Evolutionary conservation across 1,284 basidiomycete genomes (phyloP), one percentile per base, ranked within the genome.

Genomic region (Marasmius oreades): DNA sequence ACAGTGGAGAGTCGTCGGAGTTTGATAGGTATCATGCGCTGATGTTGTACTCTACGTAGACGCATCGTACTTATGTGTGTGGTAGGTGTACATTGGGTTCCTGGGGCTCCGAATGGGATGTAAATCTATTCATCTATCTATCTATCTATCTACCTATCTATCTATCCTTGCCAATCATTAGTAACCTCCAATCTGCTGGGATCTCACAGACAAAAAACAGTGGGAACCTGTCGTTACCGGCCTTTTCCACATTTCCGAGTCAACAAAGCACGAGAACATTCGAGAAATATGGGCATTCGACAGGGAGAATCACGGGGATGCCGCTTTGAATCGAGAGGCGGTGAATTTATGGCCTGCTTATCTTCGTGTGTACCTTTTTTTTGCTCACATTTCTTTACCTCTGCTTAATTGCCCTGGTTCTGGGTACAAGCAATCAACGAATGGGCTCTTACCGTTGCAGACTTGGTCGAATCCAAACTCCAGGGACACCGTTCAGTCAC

Each of bases 251-350:
- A 5, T 14, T 12, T 18, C 47, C 1, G 6, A 31, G 18, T 31
- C 47, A 18, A 12, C n/a, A 16, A 23, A 50, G 8, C 14, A 26
- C 16, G 26, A 46, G 3, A 14, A 31, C 4, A 70, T 83, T 28
- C 70, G 75, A 3, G 81, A 83, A 59, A 77, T 78, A 34, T 82
- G 80, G 79, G 68, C 77, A 0, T 73, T 82, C 39, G 81, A 82
- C 63, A 73, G 76, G 67, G 79, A 76, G 23, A 81, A 74, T 50
- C 80, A 83, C 51, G 80, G 80, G 4, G 77, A 81, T 53, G 71
- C 79, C n/a, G 80, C 75, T 8, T 60, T 80, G 33, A 82, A 82
- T 56, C 66, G 66, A 26, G 65, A 62, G 20, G 57, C 67, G 5
- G 67, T 82, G 26, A 33, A 50, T 33, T n/a, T 12, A 20, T 50